Evolutionary conservation across 306 rosid species (phyloP), one percentile per base, ranked within the genome.

Genomic region (Herpetospermum pedunculosum): DNA sequence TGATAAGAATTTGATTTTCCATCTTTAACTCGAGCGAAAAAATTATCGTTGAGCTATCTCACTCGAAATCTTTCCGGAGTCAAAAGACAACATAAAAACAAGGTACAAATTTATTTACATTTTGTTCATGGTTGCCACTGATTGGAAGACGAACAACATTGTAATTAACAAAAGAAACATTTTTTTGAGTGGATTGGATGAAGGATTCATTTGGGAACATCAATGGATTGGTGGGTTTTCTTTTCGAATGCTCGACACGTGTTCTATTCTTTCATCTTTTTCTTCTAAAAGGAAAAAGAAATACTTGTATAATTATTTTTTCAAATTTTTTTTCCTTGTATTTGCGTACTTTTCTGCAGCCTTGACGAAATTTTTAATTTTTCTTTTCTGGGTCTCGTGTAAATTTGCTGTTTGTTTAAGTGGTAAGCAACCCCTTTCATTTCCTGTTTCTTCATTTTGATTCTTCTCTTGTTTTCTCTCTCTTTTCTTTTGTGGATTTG

Each of bases 141-240:
- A 63, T 48, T 29, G 55, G 73, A 43, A 68, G 54, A 7, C 21
- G 72, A 62, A 26, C 26, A 69, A 6, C 40, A 69, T 44, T 44
- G 74, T 43, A 44, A 69, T 69, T 69, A 69, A 69, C 74, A 69
- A 26, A 69, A 69, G 74, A 44, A 16, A 15, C 55, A n/a, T n/a
- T n/a, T 69, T 69, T 69, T 69, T 44, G 74, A 69, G 44, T 63
- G 82, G 87, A 78, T 88, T 72, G 80, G 80, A 87, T 75, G 73
- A 21, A 50, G 74, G 69, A 52, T 70, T 72, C n/a, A n/a, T n/a
- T n/a, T 59, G 44, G 64, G 70, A 46, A 69, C 74, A 69, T 44
- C 86, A 81, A 81, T 85, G 88, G 85, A 88, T 82, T 87, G 92
- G 85, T 88, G 83, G 78, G 85, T 83, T 79, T 85, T 74, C 76